These are phyloP conservation scores for Narthecium ossifragum DNA, from an alignment of 106 monocot species.

Conservation along the genomic window DNA sequence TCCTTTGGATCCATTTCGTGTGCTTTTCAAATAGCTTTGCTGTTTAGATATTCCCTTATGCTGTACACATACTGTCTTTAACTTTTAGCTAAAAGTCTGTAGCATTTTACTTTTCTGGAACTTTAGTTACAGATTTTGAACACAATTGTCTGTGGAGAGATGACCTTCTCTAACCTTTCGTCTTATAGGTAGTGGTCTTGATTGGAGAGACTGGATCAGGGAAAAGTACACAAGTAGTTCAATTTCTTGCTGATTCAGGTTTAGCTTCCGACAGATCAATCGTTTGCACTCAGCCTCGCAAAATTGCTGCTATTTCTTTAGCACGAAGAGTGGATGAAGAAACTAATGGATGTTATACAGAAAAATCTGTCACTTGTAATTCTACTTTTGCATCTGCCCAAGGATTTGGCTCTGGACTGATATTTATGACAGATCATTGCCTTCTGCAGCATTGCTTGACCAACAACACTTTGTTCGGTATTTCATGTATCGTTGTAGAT, in stretches of 20 bases:
- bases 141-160: too few species aligned
- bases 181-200: constrained; percentile 66
- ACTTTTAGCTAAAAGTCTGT: too few species aligned
- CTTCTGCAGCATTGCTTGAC: constrained; percentile 79
- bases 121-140: too few species aligned
- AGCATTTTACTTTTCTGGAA: too few species aligned
- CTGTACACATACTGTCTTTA: too few species aligned
- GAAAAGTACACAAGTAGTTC: constrained; percentile 95
- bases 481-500: constrained; percentile 81
- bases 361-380: constrained; percentile 40
- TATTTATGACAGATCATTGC: constrained; percentile 86
- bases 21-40: too few species aligned
- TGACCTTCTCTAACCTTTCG: too few species aligned
- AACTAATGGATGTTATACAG: constrained; percentile 60
- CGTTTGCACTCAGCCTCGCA: constrained; percentile 93
- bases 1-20: too few species aligned
- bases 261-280: constrained; percentile 53
- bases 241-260: constrained; percentile 79
- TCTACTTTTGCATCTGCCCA: constrained; percentile 41
- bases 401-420: constrained; percentile 36
- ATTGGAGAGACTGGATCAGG: constrained; percentile 96
- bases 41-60: too few species aligned
- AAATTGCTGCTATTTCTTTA: constrained; percentile 75
- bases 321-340: constrained; percentile 81
- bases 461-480: constrained; percentile 34